These are phyloP conservation scores for Amanita rimosa DNA, from an alignment of 768 basidiomycete genomes.

Conservation along the genomic window DNA sequence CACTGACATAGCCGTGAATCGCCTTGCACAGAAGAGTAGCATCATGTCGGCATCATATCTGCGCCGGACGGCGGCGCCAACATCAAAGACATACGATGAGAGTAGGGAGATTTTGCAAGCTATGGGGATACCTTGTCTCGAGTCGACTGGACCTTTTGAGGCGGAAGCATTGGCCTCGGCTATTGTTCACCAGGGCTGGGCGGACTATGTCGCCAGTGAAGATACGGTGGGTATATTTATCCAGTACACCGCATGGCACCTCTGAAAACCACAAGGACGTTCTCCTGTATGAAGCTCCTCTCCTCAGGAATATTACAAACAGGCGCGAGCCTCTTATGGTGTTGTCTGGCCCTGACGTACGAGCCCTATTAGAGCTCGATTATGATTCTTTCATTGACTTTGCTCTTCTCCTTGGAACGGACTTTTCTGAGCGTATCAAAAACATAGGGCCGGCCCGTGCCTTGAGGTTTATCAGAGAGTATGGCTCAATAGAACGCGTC, in stretches of 20 bases:
- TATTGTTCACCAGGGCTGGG: constrained; percentile 61
- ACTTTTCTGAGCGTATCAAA: constrained; percentile 79
- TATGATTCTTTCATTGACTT: constrained; percentile 67
- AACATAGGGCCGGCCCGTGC: constrained; percentile 73
- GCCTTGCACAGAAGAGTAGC: constrained; percentile 37
- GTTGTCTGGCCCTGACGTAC: constrained; percentile 55
- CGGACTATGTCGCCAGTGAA: constrained; percentile 86
- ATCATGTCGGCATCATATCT: constrained; percentile 54
- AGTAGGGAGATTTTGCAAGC: constrained; percentile 56
- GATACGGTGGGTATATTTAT: constrained; percentile 51
- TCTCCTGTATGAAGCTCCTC: constrained; percentile 69
- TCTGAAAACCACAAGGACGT: constrained; percentile 44
- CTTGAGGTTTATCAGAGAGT: constrained; percentile 58
- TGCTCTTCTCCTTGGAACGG: constrained; percentile 79
- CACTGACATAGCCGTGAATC: neutral
- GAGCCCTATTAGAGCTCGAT: constrained; percentile 43
- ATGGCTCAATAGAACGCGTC: constrained; percentile 66
- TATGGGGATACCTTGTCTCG: constrained; percentile 78
- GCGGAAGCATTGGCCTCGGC: constrained; percentile 81
- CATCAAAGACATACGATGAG: constrained; percentile 54
- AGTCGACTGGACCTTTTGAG: constrained; percentile 59
- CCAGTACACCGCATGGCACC: constrained; percentile 1
- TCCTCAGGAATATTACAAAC: constrained; percentile 68
- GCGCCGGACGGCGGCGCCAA: constrained; percentile 51
- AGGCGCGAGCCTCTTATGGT: constrained; percentile 46